These are phyloP conservation scores for Glycine latifolia DNA, from an alignment of 306 rosid genomes.

Conservation along the genomic window DNA sequence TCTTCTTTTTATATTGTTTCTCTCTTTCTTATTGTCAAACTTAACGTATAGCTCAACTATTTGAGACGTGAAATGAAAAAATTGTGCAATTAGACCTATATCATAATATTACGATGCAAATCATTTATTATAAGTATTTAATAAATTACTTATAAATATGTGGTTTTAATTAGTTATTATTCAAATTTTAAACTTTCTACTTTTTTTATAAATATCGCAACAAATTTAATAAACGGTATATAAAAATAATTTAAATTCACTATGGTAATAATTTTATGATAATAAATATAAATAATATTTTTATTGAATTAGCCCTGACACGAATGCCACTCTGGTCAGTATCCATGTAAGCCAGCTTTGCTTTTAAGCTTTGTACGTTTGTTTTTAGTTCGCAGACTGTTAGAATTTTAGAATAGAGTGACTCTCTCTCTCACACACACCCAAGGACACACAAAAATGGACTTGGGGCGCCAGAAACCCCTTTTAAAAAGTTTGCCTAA, in stretches of 20 bases:
- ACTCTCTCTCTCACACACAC: slow-evolving; percentile 9
- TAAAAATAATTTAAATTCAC: too few relatives aligned
- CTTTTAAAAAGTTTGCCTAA: slow-evolving; percentile 30
- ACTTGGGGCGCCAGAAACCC: slow-evolving; percentile 55
- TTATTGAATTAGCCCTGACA: slow-evolving; percentile 9
- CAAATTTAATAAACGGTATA: too few relatives aligned
- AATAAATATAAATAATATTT: too few relatives aligned
- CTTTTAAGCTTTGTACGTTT: slow-evolving; percentile 47
- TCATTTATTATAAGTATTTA: neutral
- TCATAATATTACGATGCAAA: neutral
- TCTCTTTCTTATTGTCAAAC: neutral
- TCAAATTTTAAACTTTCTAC: too few relatives aligned
- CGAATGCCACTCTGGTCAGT: neutral
- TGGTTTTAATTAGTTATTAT: too few relatives aligned
- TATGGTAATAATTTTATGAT: too few relatives aligned
- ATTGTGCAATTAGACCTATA: neutral
- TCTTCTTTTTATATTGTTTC: too few relatives aligned
- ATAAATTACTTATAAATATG: too few relatives aligned
- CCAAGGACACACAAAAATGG: slow-evolving; percentile 46
- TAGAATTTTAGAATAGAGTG: slow-evolving; percentile 43
- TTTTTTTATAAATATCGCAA: too few relatives aligned
- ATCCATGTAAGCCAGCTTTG: slow-evolving; percentile 42
- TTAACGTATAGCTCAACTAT: neutral
- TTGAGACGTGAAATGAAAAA: neutral
- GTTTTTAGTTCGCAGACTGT: slow-evolving; percentile 47